Evolutionary conservation across 176 grass and related monocot species (phyloP), one percentile per base, ranked within the genome.

Genomic region (Carex myosuroides): DNA sequence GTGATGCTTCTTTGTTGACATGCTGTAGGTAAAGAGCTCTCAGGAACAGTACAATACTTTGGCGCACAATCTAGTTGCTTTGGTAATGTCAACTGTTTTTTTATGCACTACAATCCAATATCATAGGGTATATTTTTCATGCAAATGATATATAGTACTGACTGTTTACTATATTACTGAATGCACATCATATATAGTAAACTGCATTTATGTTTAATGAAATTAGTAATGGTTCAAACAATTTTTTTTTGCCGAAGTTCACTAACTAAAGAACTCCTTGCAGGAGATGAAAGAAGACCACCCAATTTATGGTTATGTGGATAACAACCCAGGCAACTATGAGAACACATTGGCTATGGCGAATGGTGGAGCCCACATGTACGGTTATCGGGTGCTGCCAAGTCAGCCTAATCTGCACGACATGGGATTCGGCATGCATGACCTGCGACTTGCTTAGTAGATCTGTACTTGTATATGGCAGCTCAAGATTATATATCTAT

Each of bases 371-470:
- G 18, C 55, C 79, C 88, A 97, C 89, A 97, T 97, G 92, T 94
- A 91, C 70, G 72, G 90, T 18, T 97, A 91, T 87, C 92, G 90
- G 54, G 90, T 97, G 74, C 92, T 92, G 66, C 92, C 95, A 4
- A 94, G 81, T 86, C 92, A 97, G 83, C 95, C 92, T 63, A 97
- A 94, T 85, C 85, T 97, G 17, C 95, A 97, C 61, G 87, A 85
- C 79, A 91, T 97, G 89, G 87, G 90, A 72, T 97, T 91, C 70
- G 92, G 90, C 41, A 81, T 89, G 81, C 92, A 97, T 32, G 90
- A 97, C 44, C 90, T 97, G 9, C 95, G 92, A 56, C 92, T 97
- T 60, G 94, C 87, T 58, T 97, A 77, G 83, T 29, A 21, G 3
- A 32, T 60, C 0, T 4, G 13, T 46, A 17, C 1, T 57, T 44